A percentile compares a stretch with the other conserved stretches of the same genome.
Evolutionary conservation across 2,329 filamentous ascomycete genomes (phyloP).

Genomic region (Colletotrichum cordylinicola): DNA sequence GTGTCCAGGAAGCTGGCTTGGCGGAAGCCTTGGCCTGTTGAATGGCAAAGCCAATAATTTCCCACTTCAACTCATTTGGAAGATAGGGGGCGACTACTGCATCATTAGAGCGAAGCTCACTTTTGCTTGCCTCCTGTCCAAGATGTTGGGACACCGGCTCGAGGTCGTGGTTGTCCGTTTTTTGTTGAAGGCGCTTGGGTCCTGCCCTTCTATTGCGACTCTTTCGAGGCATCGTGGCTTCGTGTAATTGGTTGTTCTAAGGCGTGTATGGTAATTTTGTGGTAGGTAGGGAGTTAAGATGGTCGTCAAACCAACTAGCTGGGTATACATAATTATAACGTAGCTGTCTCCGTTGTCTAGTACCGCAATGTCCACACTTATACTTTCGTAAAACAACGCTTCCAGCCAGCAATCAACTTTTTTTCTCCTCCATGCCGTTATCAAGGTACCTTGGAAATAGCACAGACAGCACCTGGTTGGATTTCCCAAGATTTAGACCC

Average conservation of each 20-base stretch:
- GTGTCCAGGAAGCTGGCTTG: not conserved
- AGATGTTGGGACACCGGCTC: not conserved
- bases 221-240: not conserved
- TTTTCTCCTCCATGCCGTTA: rapidly evolving
- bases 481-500: not conserved
- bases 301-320: not conserved
- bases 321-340: rapidly evolving
- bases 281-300: rapidly evolving
- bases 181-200: not conserved
- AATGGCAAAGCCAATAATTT: not conserved
- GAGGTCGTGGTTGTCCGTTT: not conserved
- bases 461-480: not conserved
- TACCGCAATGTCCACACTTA: not conserved
- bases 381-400: not conserved
- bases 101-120: not conserved
- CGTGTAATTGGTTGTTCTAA: not conserved
- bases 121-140: not conserved
- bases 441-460: not conserved
- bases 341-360: not conserved
- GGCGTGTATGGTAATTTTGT: not conserved
- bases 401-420: not conserved
- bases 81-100: not conserved
- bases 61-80: not conserved
- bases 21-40: not conserved
- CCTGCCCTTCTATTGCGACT: not conserved